Percentiles rank a stretch among this genome's conserved stretches.
Conservation (phyloP, 768 basidiomycete genomes). For the Clavulina sp. region DNA sequence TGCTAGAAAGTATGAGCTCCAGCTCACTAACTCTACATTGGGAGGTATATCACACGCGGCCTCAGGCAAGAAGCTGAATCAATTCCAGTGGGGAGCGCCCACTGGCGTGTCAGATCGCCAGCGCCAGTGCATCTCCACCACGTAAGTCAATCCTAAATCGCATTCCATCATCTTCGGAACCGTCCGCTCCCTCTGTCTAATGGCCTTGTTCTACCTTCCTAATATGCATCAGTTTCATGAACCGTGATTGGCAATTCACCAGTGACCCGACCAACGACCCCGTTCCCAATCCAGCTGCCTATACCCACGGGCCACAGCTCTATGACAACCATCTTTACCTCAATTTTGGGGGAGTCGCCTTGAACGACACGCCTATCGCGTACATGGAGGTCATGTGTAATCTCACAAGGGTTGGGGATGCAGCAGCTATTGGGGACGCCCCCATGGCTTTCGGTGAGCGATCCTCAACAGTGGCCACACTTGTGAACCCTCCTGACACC, state of each 20-base stretch:
- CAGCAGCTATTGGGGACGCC: constrained; percentile 2
- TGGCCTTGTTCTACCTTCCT: background rate
- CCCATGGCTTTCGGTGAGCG: constrained; percentile 1
- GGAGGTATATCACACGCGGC: constrained; percentile 11
- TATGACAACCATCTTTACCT: constrained; percentile 77
- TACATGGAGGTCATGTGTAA: constrained; percentile 6
- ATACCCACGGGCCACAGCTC: constrained; percentile 45
- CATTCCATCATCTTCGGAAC: background rate
- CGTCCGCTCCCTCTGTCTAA: background rate
- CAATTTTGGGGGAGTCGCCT: constrained; percentile 22
- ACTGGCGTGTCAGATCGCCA: background rate
- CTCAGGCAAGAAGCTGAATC: constrained; percentile 12
- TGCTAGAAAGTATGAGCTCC: constrained; percentile 8
- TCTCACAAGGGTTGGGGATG: background rate
- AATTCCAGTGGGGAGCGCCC: background rate
- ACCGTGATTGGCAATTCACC: constrained; percentile 53
- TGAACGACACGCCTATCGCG: background rate
- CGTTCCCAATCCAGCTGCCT: constrained; percentile 54
- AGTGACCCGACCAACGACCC: constrained; percentile 20
- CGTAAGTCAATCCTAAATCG: constrained; percentile 16
- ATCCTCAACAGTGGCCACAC: background rate
- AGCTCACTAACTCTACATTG: constrained; percentile 13
- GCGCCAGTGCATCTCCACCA: constrained; percentile 20
- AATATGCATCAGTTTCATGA: constrained; percentile 45
- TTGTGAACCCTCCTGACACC: background rate